phyloP scores from a whole-genome alignment of 2,329 filamentous ascomycete species.

The Fusarium robinianum region DNA sequence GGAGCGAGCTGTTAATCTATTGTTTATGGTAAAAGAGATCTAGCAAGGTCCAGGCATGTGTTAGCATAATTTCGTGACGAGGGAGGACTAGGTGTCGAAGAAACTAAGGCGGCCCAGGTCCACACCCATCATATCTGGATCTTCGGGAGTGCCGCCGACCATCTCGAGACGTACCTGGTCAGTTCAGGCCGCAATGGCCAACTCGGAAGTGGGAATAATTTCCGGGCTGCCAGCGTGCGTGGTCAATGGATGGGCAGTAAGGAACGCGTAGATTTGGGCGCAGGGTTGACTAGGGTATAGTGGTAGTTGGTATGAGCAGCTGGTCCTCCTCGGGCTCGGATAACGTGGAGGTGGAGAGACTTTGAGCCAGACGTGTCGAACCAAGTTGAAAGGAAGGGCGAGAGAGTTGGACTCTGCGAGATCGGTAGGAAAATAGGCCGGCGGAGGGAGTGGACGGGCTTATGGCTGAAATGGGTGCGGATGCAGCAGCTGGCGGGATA shows the following conservation, averaged over 20 bases:
- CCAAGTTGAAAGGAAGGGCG: constrained; percentile 32
- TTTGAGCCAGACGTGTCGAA: constrained; percentile 16
- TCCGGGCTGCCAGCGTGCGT: constrained; percentile 36
- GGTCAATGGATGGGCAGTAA: constrained; percentile 32
- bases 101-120: constrained; percentile 33
- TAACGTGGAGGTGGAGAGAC: constrained; percentile 15
- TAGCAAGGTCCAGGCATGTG: constrained; percentile 32
- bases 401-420: constrained; percentile 31
- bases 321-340: constrained; percentile 23
- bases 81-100: constrained; percentile 31
- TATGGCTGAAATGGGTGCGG: constrained; percentile 13
- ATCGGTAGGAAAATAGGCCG: constrained; percentile 10
- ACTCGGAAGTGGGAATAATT: constrained; percentile 38
- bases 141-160: constrained; percentile 39
- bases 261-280: constrained; percentile 28
- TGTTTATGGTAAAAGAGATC: constrained; percentile 33
- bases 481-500: constrained; percentile 28
- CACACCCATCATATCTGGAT: constrained; percentile 38
- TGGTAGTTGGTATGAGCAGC: constrained; percentile 25
- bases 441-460: constrained; percentile 23
- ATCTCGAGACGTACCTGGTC: constrained; percentile 37
- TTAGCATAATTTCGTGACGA: constrained; percentile 36
- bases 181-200: constrained; percentile 39
- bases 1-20: constrained; percentile 33
- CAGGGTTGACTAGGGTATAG: constrained; percentile 28